phyloP scores from a whole-genome alignment of 768 basidiomycete genomes.

The Cantharellus cinnabarinus region DNA sequence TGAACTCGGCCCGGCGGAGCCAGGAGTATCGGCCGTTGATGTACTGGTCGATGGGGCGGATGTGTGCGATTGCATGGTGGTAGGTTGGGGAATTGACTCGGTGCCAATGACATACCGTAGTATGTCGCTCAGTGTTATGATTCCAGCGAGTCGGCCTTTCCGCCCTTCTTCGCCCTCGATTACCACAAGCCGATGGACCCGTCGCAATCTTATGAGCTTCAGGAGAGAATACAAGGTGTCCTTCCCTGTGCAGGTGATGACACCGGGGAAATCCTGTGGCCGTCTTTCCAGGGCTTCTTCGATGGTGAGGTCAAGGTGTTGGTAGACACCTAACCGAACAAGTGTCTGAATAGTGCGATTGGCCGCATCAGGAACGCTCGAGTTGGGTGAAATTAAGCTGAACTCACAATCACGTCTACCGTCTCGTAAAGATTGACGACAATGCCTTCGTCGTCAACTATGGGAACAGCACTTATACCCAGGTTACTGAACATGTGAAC shows the following conservation, averaged over 20 bases:
- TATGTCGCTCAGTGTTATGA: conserved; percentile 80
- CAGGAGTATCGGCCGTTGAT: too few species aligned
- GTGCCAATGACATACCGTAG: conserved; percentile 49
- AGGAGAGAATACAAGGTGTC: conserved; percentile 84
- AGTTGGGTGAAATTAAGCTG: not conserved
- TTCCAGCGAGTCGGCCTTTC: conserved; percentile 47
- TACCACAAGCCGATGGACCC: conserved; percentile 87
- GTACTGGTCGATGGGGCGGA: too few species aligned
- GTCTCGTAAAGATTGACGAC: conserved; percentile 97
- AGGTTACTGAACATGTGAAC: conserved; percentile 97
- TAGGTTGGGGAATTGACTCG: not conserved
- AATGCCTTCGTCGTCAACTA: conserved; percentile 77
- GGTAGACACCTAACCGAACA: conserved; percentile 83
- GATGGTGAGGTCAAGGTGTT: conserved; percentile 87
- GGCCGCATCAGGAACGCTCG: too few species aligned
- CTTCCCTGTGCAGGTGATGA: conserved; percentile 82
- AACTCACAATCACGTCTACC: conserved; percentile 87
- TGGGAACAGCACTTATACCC: conserved; percentile 91
- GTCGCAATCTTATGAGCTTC: conserved; percentile 75
- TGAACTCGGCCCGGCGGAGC: too few species aligned
- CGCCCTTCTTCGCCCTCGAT: conserved; percentile 54
- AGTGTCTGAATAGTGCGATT: conserved; percentile 41
- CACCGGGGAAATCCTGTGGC: conserved; percentile 87
- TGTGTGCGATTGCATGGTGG: too few species aligned
- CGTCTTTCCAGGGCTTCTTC: conserved; percentile 82